Evolutionary conservation across 1,284 basidiomycete genomes (phyloP), one percentile per base, ranked within the genome.

Genomic region (Sparassis latifolia): DNA sequence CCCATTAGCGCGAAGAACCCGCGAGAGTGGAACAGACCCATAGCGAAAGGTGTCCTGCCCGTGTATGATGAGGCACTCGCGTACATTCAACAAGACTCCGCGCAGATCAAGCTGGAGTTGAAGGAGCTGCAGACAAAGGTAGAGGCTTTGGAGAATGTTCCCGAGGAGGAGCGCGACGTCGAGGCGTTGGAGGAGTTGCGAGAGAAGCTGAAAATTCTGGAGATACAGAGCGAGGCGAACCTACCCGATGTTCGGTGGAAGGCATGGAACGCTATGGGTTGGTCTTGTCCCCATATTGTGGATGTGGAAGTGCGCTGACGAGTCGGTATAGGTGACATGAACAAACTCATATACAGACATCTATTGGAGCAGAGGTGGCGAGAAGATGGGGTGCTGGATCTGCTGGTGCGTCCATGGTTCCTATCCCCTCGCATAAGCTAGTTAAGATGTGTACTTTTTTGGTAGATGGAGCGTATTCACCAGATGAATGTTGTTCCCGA

Each of bases 401-500:
- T 92, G 42, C 71, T 97, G 65, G 90, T 92, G 53, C 42, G 86
- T 71, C n/a, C 2, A 10, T 2, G n/a, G 2, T 7, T 46, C 20
- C 31, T 10, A 33, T 45, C 27, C 20, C 28, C n/a, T 10, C 29
- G 27, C 12, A 33, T 10, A 10, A 33, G 10, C 33, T 9, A 20
- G 7, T 9, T 41, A 28, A 28, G n/a, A 28, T 30, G 27, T 2
- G 33, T 41, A 7, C 30, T 6, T 27, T 28, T 27, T 42, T 59
- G 46, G 29, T 42, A 93, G 84, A 97, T 97, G 90, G 90, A 97
- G 67, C 86, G 94, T 59, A 67, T 96, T 44, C 76, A 89, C 61
- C 86, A 93, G 69, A 92, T 97, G 90, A 73, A 86, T 47, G 83
- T 98, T 48, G 75, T 97, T 3, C 95, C 96, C 0, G 96, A 98